Percentiles rank a stretch among this genome's conserved stretches.
phyloP scores from a whole-genome alignment of 345 rosid genomes.

The Boechera retrofracta region DNA sequence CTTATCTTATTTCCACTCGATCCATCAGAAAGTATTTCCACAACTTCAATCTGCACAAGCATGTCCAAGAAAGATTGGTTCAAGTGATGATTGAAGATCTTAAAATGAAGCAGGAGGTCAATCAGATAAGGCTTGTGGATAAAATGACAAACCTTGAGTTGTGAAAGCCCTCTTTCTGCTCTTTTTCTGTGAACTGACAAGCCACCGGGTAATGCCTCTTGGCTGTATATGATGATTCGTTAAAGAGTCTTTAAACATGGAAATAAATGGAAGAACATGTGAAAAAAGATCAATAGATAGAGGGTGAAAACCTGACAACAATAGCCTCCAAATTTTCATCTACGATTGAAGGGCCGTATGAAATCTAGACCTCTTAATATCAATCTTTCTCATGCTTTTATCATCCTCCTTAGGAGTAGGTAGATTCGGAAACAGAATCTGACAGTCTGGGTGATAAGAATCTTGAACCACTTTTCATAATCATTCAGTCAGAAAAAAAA shows the following conservation, averaged over 20 bases:
- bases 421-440: too few relatives aligned
- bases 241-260: neutral
- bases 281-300: neutral
- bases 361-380: too few relatives aligned
- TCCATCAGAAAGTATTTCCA: slow-evolving; percentile 78
- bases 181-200: slow-evolving; percentile 80
- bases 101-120: slow-evolving; percentile 9
- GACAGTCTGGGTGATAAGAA: too few relatives aligned
- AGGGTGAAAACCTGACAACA: slow-evolving; percentile 74
- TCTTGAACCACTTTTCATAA: neutral
- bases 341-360: slow-evolving; percentile 86
- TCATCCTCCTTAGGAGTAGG: too few relatives aligned
- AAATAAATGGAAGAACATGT: slow-evolving; percentile 6
- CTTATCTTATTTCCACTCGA: slow-evolving; percentile 71
- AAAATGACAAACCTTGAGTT: slow-evolving; percentile 65
- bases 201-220: slow-evolving; percentile 89
- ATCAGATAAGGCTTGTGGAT: neutral
- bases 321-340: slow-evolving; percentile 83
- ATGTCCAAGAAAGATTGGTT: neutral
- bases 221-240: slow-evolving; percentile 51
- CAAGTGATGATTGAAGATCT: neutral
- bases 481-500: neutral
- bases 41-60: slow-evolving; percentile 70
- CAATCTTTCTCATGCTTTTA: too few relatives aligned
- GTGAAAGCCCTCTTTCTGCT: slow-evolving; percentile 68